Conservation (phyloP, 352 stramenopile genomes). For the Peronospora destructor region DNA sequence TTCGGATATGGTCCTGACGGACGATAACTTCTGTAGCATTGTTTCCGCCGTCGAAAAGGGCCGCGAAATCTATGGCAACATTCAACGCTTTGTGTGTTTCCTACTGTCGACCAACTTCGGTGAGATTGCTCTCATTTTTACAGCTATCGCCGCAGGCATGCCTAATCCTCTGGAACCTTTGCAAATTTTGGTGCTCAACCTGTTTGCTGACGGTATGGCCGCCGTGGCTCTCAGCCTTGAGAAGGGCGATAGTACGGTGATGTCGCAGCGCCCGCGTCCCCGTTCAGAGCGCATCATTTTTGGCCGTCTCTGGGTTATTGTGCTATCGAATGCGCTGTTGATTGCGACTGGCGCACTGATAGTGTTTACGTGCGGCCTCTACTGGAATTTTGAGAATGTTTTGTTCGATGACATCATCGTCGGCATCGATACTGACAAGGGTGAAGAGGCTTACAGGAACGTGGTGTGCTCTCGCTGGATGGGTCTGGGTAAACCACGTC, state of each 20-base stretch:
- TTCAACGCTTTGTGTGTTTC: conserved; percentile 96
- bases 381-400: conserved; percentile 66
- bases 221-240: conserved; percentile 65
- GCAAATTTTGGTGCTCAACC: conserved; percentile 96
- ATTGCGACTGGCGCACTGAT: conserved; percentile 48
- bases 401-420: conserved; percentile 48
- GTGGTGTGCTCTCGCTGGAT: conserved; percentile 53
- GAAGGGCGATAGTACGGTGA: conserved; percentile 65
- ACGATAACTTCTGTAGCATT: conserved; percentile 98
- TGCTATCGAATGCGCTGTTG: conserved; percentile 59
- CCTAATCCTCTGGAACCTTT: conserved; percentile 89
- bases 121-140: conserved; percentile 85
- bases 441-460: conserved; percentile 35
- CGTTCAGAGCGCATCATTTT: conserved; percentile 56
- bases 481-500: conserved; percentile 38
- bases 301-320: conserved; percentile 57
- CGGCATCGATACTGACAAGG: conserved; percentile 32
- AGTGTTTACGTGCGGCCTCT: conserved; percentile 53
- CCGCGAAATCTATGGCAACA: conserved; percentile 95
- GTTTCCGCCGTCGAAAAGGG: conserved; percentile 94
- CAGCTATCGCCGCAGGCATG: conserved; percentile 60
- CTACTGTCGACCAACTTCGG: conserved; percentile 95
- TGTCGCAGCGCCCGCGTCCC: conserved; percentile 50
- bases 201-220: conserved; percentile 93
- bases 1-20: conserved; percentile 95